Evolutionary conservation across 108 stramenopile species (phyloP).

Genomic region (Skeletonema marinoi): DNA sequence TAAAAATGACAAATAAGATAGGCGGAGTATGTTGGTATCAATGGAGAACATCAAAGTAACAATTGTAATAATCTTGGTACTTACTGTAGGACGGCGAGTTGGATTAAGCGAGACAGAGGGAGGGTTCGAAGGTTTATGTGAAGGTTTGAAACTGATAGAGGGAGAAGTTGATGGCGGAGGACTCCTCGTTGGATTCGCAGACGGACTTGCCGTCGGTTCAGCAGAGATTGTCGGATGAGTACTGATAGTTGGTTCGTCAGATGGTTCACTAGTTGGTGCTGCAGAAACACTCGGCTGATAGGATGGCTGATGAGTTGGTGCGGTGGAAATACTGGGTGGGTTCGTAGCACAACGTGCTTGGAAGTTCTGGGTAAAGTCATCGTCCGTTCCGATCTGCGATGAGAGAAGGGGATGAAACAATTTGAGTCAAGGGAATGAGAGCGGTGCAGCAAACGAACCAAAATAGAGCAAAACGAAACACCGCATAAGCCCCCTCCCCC

Average conservation of each 20-base stretch:
- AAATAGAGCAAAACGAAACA: background rate
- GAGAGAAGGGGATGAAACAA: background rate
- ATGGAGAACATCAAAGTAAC: background rate
- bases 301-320: background rate
- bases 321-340: too few relatives aligned
- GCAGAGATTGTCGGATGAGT: background rate
- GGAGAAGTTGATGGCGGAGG: background rate
- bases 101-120: background rate
- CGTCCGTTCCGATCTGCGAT: background rate
- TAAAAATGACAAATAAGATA: background rate
- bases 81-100: background rate
- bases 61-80: background rate
- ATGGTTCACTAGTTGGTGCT: background rate
- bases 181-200: background rate
- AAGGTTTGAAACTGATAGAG: background rate
- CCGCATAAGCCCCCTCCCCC: background rate
- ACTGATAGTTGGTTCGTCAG: background rate
- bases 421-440: background rate
- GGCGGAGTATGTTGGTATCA: too few relatives aligned
- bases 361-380: background rate
- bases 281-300: background rate
- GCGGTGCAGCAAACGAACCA: background rate
- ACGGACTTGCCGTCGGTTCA: background rate
- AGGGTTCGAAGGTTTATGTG: background rate
- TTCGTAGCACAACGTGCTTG: background rate